phyloP scores from a whole-genome alignment of 768 basidiomycete genomes.

The Leucocoprinus sp. region DNA sequence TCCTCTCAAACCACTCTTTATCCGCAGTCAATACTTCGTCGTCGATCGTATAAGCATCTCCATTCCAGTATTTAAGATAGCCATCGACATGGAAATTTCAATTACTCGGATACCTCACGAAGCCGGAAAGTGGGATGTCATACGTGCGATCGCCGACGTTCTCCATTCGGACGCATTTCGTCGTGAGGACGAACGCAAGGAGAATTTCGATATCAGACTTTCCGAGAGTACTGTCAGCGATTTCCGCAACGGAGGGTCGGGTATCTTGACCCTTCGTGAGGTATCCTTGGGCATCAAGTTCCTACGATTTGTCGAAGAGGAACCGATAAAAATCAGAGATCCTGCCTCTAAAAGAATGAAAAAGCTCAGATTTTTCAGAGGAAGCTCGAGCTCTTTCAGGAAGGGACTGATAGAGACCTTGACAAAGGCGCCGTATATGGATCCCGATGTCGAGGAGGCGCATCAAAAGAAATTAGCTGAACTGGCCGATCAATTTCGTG shows the following conservation, averaged over 20 bases:
- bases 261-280: constrained; percentile 32
- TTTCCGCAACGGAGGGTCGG: constrained; percentile 49
- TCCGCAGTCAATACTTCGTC: constrained; percentile 2
- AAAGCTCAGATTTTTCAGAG: constrained; percentile 29
- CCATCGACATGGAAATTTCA: constrained; percentile 29
- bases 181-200: constrained; percentile 24
- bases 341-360: constrained; percentile 14
- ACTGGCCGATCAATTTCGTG: constrained; percentile 41
- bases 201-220: constrained; percentile 60
- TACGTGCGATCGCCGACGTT: constrained; percentile 42
- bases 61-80: constrained; percentile 5
- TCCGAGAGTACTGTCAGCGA: constrained; percentile 38
- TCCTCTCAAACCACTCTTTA: neutral
- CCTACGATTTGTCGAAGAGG: constrained; percentile 30
- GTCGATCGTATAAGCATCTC: constrained; percentile 5
- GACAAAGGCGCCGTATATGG: constrained; percentile 45
- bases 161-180: constrained; percentile 51
- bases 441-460: constrained; percentile 46
- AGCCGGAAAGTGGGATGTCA: constrained; percentile 48
- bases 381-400: constrained; percentile 11
- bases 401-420: constrained; percentile 26
- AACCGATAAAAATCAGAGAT: constrained; percentile 32
- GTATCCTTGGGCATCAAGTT: constrained; percentile 36
- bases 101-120: constrained; percentile 30
- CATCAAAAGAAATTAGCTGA: constrained; percentile 33